A percentile compares a stretch with the other conserved stretches of the same genome.
phyloP scores from a whole-genome alignment of 306 rosid species.

The Quercus alba region DNA sequence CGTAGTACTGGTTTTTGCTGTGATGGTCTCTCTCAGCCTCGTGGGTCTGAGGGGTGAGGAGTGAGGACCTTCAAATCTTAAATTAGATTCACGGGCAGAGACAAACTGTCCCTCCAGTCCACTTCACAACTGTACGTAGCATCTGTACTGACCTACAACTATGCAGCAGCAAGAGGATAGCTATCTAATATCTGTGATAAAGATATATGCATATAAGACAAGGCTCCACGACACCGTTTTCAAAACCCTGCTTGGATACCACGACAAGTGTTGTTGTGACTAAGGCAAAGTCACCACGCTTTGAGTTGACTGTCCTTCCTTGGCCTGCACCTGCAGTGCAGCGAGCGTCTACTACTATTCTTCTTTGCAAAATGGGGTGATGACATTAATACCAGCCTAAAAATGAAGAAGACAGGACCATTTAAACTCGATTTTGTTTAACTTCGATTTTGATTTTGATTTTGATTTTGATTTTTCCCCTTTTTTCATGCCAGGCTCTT shows the following conservation, averaged over 20 bases:
- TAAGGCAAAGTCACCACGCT: neutral
- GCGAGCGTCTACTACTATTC: neutral
- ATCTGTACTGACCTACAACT: conserved; percentile 51
- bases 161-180: conserved; percentile 9
- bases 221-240: conserved; percentile 30
- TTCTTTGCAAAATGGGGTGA: neutral
- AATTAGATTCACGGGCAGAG: conserved; percentile 50
- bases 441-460: no score
- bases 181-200: neutral
- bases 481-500: no score
- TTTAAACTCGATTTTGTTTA: no score
- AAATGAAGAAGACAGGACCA: no score
- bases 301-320: neutral
- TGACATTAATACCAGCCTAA: no score
- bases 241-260: neutral
- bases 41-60: neutral
- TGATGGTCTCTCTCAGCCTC: conserved; percentile 12
- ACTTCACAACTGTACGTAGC: conserved; percentile 59
- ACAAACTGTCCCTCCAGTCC: conserved; percentile 69
- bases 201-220: neutral
- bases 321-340: neutral
- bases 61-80: conserved; percentile 19
- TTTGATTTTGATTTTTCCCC: no score
- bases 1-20: conserved; percentile 27
- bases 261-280: neutral